Conservation (phyloP, 345 rosid genomes). For the Kernera saxatilis region DNA sequence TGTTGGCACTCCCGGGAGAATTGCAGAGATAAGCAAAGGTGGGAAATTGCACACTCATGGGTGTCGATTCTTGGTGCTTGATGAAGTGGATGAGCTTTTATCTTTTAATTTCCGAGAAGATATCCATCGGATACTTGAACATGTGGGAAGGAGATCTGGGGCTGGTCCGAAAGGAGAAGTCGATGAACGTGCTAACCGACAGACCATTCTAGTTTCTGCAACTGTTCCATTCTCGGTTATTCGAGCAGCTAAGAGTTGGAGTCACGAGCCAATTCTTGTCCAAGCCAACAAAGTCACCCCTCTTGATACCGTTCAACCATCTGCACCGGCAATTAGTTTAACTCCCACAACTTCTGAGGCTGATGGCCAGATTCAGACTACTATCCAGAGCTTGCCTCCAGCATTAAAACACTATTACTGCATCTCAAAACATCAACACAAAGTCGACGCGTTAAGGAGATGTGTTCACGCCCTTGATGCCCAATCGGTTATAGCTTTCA, state of each 20-base stretch:
- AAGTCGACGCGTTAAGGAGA: constrained; percentile 77
- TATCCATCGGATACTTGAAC: constrained; percentile 82
- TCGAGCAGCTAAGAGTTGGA: constrained; percentile 93
- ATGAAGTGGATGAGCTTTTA: constrained; percentile 89
- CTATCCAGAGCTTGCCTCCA: constrained; percentile 78
- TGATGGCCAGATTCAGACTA: constrained; percentile 41
- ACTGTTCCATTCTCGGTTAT: constrained; percentile 89
- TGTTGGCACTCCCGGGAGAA: constrained; percentile 92
- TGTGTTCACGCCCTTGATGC: constrained; percentile 86
- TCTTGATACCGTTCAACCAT: constrained; percentile 46
- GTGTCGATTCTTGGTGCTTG: constrained; percentile 82
- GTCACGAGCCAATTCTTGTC: constrained; percentile 68
- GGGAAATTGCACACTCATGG: constrained; percentile 87
- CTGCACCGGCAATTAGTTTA: constrained; percentile 44
- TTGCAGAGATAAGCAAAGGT: constrained; percentile 89
- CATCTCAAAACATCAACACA: constrained; percentile 75
- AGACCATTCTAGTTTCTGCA: constrained; percentile 80
- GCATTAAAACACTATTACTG: constrained; percentile 74
- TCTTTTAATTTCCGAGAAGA: constrained; percentile 87
- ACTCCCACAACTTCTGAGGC: constrained; percentile 36
- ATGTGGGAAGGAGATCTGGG: constrained; percentile 73
- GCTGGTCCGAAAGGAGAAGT: constrained; percentile 37
- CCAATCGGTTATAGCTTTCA: constrained; percentile 79
- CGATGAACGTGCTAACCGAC: constrained; percentile 48
- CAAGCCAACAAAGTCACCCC: constrained; percentile 63